Evolutionary conservation across 1,139 yeast genomes (phyloP).

Genomic region (Arxiozyma slooffiae): DNA sequence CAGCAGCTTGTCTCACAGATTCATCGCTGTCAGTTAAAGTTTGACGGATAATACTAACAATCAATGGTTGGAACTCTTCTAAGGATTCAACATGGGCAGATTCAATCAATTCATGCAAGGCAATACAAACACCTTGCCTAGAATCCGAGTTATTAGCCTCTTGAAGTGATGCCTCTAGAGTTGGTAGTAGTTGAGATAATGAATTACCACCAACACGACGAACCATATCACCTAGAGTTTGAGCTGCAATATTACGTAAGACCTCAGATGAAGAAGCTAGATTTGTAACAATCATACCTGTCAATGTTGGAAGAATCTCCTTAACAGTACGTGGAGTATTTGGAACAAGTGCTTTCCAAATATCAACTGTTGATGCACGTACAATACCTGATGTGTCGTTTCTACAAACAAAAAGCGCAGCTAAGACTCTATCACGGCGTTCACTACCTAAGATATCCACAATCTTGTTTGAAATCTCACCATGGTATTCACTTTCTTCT

Average conservation of each 20-base stretch:
- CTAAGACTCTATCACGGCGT: conserved; percentile 77
- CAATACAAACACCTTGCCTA: conserved; percentile 94
- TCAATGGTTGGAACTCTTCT: conserved; percentile 52
- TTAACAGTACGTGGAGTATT: conserved; percentile 95
- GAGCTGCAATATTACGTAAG: conserved; percentile 84
- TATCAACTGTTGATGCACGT: conserved; percentile 84
- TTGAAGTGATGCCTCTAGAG: conserved; percentile 58
- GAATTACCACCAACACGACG: conserved; percentile 92
- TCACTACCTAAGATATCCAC: conserved; percentile 75
- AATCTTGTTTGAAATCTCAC: conserved; percentile 57
- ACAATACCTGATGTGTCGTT: conserved; percentile 84
- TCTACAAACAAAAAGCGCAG: conserved; percentile 83
- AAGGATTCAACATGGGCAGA: conserved; percentile 61
- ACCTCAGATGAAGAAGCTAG: conserved; percentile 72
- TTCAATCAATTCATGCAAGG: conserved; percentile 72
- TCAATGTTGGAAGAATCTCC: conserved; percentile 80
- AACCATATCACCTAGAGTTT: conserved; percentile 88
- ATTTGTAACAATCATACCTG: conserved; percentile 68
- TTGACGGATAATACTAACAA: conserved; percentile 66
- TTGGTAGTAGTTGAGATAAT: conserved; percentile 73
- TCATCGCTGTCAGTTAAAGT: conserved; percentile 69
- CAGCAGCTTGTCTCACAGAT: conserved; percentile 82
- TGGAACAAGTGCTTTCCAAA: conserved; percentile 94
- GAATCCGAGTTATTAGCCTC: conserved; percentile 61
- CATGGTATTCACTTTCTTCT: conserved; percentile 47